A percentile compares a stretch with the other conserved stretches of the same genome.
Conservation (phyloP, 257 asterid species). For the Solanum pinnatisectum region DNA sequence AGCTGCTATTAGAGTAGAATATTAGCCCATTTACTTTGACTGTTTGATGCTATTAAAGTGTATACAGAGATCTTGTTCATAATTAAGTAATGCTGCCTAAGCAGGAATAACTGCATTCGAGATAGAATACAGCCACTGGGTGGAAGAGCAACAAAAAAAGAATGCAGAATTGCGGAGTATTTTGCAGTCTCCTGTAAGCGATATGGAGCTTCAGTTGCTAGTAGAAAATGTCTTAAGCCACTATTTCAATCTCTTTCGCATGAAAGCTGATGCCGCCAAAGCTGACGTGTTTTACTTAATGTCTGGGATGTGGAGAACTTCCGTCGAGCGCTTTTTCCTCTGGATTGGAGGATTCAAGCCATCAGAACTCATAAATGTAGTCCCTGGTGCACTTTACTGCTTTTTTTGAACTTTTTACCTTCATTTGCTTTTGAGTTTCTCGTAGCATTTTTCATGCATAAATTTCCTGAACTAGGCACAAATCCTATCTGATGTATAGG, state of each 20-base stretch:
- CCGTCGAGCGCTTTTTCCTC: slow-evolving; percentile 68
- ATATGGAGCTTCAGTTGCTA: slow-evolving; percentile 38
- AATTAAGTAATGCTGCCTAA: neutral
- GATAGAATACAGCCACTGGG: slow-evolving; percentile 74
- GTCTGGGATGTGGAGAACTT: slow-evolving; percentile 77
- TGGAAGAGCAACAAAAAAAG: slow-evolving; percentile 62
- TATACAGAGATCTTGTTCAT: neutral
- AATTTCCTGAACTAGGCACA: neutral
- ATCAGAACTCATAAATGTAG: slow-evolving; percentile 76
- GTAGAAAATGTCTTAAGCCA: slow-evolving; percentile 57
- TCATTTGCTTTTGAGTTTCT: neutral
- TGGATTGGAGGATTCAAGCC: slow-evolving; percentile 99
- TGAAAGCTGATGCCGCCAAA: slow-evolving; percentile 74
- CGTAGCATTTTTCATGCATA: neutral
- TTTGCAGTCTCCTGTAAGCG: slow-evolving; percentile 47
- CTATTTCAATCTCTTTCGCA: slow-evolving; percentile 57
- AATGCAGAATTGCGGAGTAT: slow-evolving; percentile 45
- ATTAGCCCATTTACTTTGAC: neutral
- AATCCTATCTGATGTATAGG: neutral
- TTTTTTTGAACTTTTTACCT: neutral
- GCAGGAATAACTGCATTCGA: slow-evolving; percentile 69
- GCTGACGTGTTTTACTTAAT: slow-evolving; percentile 75
- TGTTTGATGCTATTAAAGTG: neutral
- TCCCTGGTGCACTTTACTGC: neutral
- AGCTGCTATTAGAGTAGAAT: neutral